A percentile compares a stretch with the other conserved stretches of the same genome.
These are phyloP conservation scores for Choiromyces venosus DNA, from an alignment of 495 filamentous ascomycete species.

Conservation along the genomic window DNA sequence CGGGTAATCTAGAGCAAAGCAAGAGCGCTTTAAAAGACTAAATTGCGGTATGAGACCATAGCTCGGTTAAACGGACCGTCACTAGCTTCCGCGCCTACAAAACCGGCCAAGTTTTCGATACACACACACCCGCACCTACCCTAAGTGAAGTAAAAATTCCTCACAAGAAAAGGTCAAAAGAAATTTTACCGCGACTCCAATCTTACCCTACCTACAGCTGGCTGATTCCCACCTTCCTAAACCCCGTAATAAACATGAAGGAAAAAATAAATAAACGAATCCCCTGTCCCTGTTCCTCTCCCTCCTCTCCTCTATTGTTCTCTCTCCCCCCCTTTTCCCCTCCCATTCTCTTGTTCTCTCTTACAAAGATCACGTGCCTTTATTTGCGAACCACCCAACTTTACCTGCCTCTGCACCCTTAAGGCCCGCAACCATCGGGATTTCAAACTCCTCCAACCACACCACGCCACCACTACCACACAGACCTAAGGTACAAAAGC, in stretches of 20 bases:
- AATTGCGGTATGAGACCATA: neutral
- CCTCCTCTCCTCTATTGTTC: neutral
- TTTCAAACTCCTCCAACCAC: neutral
- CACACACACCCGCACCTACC: neutral
- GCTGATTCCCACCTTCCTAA: neutral
- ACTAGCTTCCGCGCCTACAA: neutral
- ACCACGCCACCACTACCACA: neutral
- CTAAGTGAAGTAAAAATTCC: neutral
- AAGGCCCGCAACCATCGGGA: neutral
- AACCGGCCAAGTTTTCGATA: neutral
- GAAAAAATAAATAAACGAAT: too few species aligned
- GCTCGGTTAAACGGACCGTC: neutral
- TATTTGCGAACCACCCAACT: neutral
- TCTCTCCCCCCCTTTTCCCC: neutral
- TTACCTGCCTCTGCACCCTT: neutral
- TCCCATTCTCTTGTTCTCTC: neutral
- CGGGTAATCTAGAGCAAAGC: neutral
- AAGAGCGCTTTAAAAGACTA: too few species aligned
- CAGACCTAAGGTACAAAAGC: too few species aligned
- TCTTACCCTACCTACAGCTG: neutral
- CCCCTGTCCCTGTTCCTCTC: too few species aligned
- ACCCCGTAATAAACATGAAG: too few species aligned
- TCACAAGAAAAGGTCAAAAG: neutral
- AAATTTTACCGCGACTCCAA: neutral
- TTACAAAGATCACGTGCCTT: neutral